A percentile compares a stretch with the other conserved stretches of the same genome.
phyloP scores from a whole-genome alignment of 768 basidiomycete genomes.

The Mycena crocata region DNA sequence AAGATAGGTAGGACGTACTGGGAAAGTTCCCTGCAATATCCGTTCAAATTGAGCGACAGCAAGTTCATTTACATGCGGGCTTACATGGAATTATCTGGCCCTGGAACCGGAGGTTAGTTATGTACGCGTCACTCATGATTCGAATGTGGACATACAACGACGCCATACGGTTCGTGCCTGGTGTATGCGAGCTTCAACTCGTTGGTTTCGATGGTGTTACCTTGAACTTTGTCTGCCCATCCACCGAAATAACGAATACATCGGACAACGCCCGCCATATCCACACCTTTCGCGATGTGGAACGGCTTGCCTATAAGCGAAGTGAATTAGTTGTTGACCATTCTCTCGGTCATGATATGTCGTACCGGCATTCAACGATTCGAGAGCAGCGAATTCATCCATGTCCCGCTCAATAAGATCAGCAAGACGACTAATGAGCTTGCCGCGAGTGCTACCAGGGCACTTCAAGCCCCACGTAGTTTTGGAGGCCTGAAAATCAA shows the following conservation, averaged over 20 bases:
- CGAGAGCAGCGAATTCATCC: constrained; percentile 62
- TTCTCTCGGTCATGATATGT: not conserved
- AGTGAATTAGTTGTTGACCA: not conserved
- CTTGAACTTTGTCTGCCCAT: constrained; percentile 79
- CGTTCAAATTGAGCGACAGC: not conserved
- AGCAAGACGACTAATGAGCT: constrained; percentile 60
- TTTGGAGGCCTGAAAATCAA: constrained; percentile 42
- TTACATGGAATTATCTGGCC: constrained; percentile 57
- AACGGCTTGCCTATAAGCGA: constrained; percentile 44
- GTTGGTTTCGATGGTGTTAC: constrained; percentile 67
- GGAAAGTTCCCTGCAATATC: constrained; percentile 70
- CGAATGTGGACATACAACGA: constrained; percentile 45
- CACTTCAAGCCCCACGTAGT: constrained; percentile 62
- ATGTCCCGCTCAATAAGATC: constrained; percentile 62
- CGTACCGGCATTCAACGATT: constrained; percentile 58
- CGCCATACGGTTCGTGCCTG: constrained; percentile 70
- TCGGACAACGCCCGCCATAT: constrained; percentile 43
- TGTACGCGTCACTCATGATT: not conserved
- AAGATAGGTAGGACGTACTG: constrained; percentile 42
- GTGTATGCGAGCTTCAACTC: constrained; percentile 65
- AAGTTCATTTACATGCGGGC: not conserved
- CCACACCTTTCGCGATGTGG: constrained; percentile 30
- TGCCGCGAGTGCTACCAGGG: constrained; percentile 52
- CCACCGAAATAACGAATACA: constrained; percentile 78
- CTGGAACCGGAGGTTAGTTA: constrained; percentile 15